Base-by-base conservation (phyloP, 73 alveolate species). In the Breviolum minutum region DNA sequence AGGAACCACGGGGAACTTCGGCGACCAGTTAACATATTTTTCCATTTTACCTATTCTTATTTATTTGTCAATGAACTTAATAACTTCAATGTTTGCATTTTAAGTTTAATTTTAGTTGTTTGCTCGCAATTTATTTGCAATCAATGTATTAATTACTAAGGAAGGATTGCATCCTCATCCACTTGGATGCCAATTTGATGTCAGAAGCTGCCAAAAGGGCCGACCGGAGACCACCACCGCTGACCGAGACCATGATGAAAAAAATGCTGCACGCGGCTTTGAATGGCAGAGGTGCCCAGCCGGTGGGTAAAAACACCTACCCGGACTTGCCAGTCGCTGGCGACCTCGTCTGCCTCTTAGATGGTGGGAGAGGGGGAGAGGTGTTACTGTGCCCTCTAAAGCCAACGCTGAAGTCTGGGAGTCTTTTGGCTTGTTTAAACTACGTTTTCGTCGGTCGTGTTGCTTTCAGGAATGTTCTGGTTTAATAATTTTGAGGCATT, bases 361-460 rank as follows among this genome's bases (percentile, higher is more conserved):
- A 83, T 48, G 93, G 76, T 32, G 93, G 93, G 62, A 73, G 93
- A 22, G 71, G 26, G 61, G 20, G 62, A 19, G n/a, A 73, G 29
- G 27, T 63, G 93, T 48, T 83, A 76, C 19, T 83, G 93, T 24
- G 62, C 26, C 93, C 93, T 26, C 61, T 83, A 73, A 83, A 83
- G 93, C 93, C 54, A 61, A n/a, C n/a, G n/a, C n/a, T n/a, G n/a
- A n/a, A n/a, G n/a, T n/a, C n/a, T n/a, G n/a, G n/a, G n/a, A n/a
- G n/a, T n/a, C n/a, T n/a, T n/a, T n/a, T n/a, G n/a, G 10, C 10
- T 64, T 64, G 73, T 16, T 16, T 64, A 64, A 64, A 64, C 16
- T 64, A 16, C 22, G 22, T 64, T 64, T 64, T 64, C 16, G 22
- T 64, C 10, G 16, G 73, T 64, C 16, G 73, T 64, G 10, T 64